Evolutionary conservation across 1,284 basidiomycete species (phyloP), one percentile per base, ranked within the genome.

Genomic region (Moesziomyces globuligerus): DNA sequence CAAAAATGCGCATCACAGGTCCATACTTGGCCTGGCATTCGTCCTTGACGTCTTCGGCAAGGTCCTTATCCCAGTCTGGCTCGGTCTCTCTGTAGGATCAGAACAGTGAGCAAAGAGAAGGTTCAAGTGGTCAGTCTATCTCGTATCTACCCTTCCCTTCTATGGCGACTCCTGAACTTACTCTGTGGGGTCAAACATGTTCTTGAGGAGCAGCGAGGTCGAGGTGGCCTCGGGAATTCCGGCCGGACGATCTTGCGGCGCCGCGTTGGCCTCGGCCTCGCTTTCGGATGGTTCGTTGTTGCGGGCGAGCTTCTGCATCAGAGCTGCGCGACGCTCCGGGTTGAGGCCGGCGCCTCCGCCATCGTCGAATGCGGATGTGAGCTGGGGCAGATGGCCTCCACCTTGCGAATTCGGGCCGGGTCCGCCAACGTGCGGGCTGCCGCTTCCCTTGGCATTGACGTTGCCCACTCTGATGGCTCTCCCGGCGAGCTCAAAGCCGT

Each of bases 161-260:
- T 7, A 25, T 28, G 43, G 21, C 42, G 28, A n/a, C 34, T 17
- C 20, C 15, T 13, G 17, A 3, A 55, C 52, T 48, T 56, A 56
- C 64, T 97, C 92, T 84, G 93, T 93, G 10, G 95, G 93, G 81
- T 94, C 87, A 83, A 99, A 98, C 92, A 98, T 97, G 79, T 98
- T 93, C 84, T 90, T 92, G 72, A 98, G 84, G 34, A 97, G 84
- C 32, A 77, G 34, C 20, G 75, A 72, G 1, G 67, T 58, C 29
- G 67, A 59, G 18, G 60, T 62, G 15, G 67, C 44, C 29, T 64
- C 55, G 13, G 67, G 67, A 23, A 65, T 70, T n/a, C 56, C 56
- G 4, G 96, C 88, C 48, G 89, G 94, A 47, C 88, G 88, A 36
- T 69, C 66, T n/a, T 59, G 52, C 32, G 45, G 32, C 32, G 25